Conservation (phyloP, 352 stramenopile species). For the Phytophthora parvispora region DNA sequence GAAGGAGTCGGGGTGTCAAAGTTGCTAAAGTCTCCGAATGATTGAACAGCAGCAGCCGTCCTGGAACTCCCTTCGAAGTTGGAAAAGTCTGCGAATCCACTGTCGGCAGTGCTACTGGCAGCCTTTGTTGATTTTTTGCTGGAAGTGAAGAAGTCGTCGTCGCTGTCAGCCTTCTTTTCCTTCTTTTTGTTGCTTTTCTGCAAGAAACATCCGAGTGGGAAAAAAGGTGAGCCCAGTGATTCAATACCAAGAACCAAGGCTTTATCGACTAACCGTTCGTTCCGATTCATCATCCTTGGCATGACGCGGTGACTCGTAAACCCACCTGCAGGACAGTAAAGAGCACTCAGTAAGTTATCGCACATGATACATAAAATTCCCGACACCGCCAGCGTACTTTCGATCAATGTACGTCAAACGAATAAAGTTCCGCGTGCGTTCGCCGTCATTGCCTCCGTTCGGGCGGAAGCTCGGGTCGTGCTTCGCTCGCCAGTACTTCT, state of each 20-base stretch:
- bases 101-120: conserved; percentile 19
- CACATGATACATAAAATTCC: not conserved
- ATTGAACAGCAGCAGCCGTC: conserved; percentile 29
- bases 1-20: conserved; percentile 49
- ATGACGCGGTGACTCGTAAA: conserved; percentile 78
- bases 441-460: conserved; percentile 74
- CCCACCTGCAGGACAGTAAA: conserved; percentile 56
- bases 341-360: not conserved
- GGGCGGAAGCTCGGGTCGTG: conserved; percentile 87
- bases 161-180: conserved; percentile 47
- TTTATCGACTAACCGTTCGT: conserved; percentile 37
- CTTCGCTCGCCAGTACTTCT: conserved; percentile 89
- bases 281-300: conserved; percentile 53
- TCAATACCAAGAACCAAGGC: not conserved
- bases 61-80: conserved; percentile 63
- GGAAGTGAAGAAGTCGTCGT: conserved; percentile 65
- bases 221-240: not conserved
- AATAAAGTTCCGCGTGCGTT: conserved; percentile 92
- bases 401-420: conserved; percentile 89
- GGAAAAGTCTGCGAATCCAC: conserved; percentile 82
- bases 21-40: conserved; percentile 58
- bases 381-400: conserved; percentile 56
- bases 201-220: not conserved
- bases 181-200: conserved; percentile 60
- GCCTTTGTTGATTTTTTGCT: conserved; percentile 37